Evolutionary conservation across 2,329 filamentous ascomycete species (phyloP).

Genomic region (Didymella sp.): DNA sequence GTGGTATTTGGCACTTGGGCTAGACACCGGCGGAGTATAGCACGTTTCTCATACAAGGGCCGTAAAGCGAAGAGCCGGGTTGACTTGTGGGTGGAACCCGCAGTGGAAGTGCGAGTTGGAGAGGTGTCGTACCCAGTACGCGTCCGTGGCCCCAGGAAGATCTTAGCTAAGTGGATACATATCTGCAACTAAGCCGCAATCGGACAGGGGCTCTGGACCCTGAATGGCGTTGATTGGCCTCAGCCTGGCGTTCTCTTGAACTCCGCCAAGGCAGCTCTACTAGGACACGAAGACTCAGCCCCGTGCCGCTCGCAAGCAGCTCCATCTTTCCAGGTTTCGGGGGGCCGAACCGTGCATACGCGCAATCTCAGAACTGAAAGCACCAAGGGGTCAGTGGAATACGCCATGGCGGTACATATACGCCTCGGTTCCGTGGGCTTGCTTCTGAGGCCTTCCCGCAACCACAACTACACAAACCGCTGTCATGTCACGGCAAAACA

Average conservation of each 20-base stretch:
- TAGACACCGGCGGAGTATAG: slow-evolving; percentile 2
- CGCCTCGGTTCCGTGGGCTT: slow-evolving; percentile 4
- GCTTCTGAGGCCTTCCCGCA: neutral
- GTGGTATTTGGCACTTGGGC: slow-evolving; percentile 5
- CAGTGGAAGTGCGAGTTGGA: slow-evolving; percentile 2
- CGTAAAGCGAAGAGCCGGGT: slow-evolving; percentile 5
- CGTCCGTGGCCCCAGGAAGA: slow-evolving; percentile 6
- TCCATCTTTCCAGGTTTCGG: slow-evolving; percentile 18
- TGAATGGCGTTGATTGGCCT: slow-evolving; percentile 8
- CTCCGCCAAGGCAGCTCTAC: slow-evolving; percentile 2
- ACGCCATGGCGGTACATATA: slow-evolving; percentile 10
- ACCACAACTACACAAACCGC: neutral
- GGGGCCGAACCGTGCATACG: slow-evolving; percentile 15
- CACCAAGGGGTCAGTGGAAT: slow-evolving; percentile 8
- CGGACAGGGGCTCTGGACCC: slow-evolving; percentile 14
- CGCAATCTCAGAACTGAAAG: slow-evolving; percentile 9
- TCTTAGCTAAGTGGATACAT: neutral
- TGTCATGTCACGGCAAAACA: slow-evolving; percentile 30
- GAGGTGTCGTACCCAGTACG: slow-evolving; percentile 12
- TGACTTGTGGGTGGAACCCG: neutral
- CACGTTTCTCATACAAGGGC: neutral
- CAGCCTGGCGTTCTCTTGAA: neutral
- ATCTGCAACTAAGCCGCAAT: neutral
- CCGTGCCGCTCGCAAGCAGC: slow-evolving; percentile 19
- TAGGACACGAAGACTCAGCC: slow-evolving; percentile 18